These are phyloP conservation scores for Erythrobasidium yunnanense DNA, from an alignment of 768 basidiomycete genomes.

Conservation along the genomic window DNA sequence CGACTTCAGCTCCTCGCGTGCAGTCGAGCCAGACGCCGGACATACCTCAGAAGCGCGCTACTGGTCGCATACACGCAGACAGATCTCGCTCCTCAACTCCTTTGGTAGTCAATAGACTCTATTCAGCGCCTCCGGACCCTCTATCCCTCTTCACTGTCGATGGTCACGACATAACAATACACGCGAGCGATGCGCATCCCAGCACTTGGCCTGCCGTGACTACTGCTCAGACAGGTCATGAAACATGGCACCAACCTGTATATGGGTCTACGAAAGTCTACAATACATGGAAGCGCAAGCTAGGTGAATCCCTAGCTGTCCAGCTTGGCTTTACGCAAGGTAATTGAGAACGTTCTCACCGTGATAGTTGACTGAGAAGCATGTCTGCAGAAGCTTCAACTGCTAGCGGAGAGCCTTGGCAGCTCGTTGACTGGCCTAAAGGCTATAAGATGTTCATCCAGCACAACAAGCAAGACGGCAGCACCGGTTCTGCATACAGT, in stretches of 20 bases:
- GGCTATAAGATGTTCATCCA: conserved; percentile 22
- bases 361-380: no score
- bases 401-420: neutral
- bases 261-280: neutral
- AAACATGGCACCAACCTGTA: neutral
- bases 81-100: neutral
- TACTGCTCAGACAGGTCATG: neutral
- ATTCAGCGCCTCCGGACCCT: neutral
- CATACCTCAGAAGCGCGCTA: neutral
- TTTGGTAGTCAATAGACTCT: neutral
- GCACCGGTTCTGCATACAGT: neutral
- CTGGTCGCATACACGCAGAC: neutral
- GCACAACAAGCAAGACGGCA: neutral
- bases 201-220: conserved; percentile 1
- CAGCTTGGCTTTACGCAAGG: neutral
- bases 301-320: neutral
- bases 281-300: neutral
- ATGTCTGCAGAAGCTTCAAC: neutral
- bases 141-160: neutral
- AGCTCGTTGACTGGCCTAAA: conserved; percentile 17
- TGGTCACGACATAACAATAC: neutral
- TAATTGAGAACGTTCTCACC: no score
- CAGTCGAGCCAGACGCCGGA: neutral
- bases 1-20: neutral
- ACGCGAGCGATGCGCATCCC: conserved; percentile 13